Evolutionary conservation across 768 basidiomycete species (phyloP), one percentile per base, ranked within the genome.

Genomic region (Tephrocybe sp.): DNA sequence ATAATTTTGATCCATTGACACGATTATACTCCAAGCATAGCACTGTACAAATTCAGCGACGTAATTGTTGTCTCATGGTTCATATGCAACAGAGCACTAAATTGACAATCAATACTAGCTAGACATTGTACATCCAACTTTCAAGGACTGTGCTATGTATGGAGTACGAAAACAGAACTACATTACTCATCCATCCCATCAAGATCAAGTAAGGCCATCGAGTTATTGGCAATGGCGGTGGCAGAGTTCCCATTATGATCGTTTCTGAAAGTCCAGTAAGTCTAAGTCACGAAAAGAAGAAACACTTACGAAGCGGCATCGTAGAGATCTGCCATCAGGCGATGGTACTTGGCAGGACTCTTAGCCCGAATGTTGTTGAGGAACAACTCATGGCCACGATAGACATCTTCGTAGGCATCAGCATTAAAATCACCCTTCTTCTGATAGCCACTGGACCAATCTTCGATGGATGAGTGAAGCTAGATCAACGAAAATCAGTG

Each of bases 251-350:
- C 28, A 19, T 15, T 11, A 5, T 27, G 9, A 8, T 25, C n/a
- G 8, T 30, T 19, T 12, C 30, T 35, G 15, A 16, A 44, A 9
- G 9, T 15, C 16, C 1, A 21, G 49, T 37, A 5, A 40, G 26
- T n/a, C 15, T 2, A n/a, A 1, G 28, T 25, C 21, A 15, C 5
- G 4, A 6, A 12, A 28, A 19, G 5, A 12, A 9, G 3, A 21
- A 42, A 7, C n/a, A 46, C 45, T 9, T 40, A 53, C 42, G 9
- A 37, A 18, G 25, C 52, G 4, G 21, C 19, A 8, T 43, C 25
- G 15, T 48, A 53, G 5, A 53, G 46, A 28, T 53, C 39, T 22
- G 42, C 24, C 52, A 53, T 53, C 12, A 53, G 25, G n/a, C 25
- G 15, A 38, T 53, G 52, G 30, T 48, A 53, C 12, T 13, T 16